Percentiles rank a stretch among this genome's conserved stretches.
Conservation (phyloP, 352 stramenopile species). For the Phytophthora pini region DNA sequence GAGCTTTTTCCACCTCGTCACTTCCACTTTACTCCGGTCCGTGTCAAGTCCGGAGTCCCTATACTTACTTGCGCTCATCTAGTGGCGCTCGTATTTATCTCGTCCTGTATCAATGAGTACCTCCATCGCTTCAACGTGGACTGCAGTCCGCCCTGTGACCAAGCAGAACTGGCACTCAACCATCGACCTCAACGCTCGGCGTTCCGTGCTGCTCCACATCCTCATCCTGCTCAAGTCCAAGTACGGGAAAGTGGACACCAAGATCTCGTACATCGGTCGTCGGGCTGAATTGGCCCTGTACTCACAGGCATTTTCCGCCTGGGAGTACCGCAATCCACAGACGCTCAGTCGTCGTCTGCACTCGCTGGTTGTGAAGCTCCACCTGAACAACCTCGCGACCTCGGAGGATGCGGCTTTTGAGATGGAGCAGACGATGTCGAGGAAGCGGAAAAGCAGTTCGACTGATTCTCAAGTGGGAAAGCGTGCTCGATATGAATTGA, state of each 20-base stretch:
- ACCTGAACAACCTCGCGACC: conserved; percentile 55
- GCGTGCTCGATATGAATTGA: conserved; percentile 12
- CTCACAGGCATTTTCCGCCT: conserved; percentile 51
- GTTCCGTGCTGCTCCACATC: conserved; percentile 66
- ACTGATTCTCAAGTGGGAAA: conserved; percentile 14
- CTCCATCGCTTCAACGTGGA: conserved; percentile 14
- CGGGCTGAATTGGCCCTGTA: conserved; percentile 66
- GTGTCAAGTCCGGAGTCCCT: conserved; percentile 28
- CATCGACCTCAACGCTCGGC: conserved; percentile 46
- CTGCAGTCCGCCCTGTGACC: background rate
- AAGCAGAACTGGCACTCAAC: conserved; percentile 54
- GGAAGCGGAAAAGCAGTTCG: conserved; percentile 35
- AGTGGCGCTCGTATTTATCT: conserved; percentile 34
- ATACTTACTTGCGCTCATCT: conserved; percentile 30
- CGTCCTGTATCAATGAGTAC: conserved; percentile 21
- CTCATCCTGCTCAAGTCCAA: conserved; percentile 68
- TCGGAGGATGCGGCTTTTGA: conserved; percentile 48
- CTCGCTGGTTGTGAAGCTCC: conserved; percentile 66
- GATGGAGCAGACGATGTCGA: conserved; percentile 19
- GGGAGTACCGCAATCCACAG: conserved; percentile 64
- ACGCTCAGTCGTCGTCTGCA: conserved; percentile 64
- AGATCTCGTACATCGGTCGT: conserved; percentile 69
- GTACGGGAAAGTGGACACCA: conserved; percentile 62
- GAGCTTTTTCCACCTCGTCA: conserved; percentile 1
- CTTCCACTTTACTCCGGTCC: conserved; percentile 41